Evolutionary conservation across 108 stramenopile genomes (phyloP).

Genomic region (Skeletonema tropicum): DNA sequence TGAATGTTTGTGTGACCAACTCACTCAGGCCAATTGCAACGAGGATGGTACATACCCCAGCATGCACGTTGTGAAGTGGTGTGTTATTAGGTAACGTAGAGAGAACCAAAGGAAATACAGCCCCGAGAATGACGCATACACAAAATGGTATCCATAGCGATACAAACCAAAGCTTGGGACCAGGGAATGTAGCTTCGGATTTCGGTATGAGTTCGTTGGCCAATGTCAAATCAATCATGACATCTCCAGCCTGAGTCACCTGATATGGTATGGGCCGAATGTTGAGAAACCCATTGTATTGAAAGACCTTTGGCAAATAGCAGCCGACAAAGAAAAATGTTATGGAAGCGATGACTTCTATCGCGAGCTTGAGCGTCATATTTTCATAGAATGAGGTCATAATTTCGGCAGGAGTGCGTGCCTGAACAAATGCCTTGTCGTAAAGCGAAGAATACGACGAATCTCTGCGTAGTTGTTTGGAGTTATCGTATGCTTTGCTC

Average conservation of each 20-base stretch:
- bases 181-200: constrained; percentile 34
- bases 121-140: constrained; percentile 21
- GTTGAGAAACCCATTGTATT: not conserved
- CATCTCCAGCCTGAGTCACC: constrained; percentile 39
- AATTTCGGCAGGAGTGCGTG: constrained; percentile 29
- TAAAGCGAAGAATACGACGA: constrained; percentile 20
- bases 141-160: constrained; percentile 33
- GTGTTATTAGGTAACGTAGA: constrained; percentile 11
- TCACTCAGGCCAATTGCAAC: constrained; percentile 69
- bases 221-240: constrained; percentile 39
- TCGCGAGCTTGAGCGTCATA: constrained; percentile 7
- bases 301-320: constrained; percentile 23
- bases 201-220: constrained; percentile 42
- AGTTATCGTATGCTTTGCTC: constrained; percentile 22
- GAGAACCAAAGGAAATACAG: constrained; percentile 31
- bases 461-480: constrained; percentile 23
- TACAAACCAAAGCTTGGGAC: constrained; percentile 40
- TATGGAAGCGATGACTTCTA: constrained; percentile 8
- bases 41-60: constrained; percentile 55
- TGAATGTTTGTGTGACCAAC: constrained; percentile 65
- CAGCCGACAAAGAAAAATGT: constrained; percentile 21
- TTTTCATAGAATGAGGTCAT: constrained; percentile 27
- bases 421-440: constrained; percentile 9
- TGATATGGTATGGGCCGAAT: constrained; percentile 37
- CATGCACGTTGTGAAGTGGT: constrained; percentile 38